Evolutionary conservation across 2,329 filamentous ascomycete species (phyloP), one percentile per base, ranked within the genome.

Genomic region (Arthroderma uncinatum): DNA sequence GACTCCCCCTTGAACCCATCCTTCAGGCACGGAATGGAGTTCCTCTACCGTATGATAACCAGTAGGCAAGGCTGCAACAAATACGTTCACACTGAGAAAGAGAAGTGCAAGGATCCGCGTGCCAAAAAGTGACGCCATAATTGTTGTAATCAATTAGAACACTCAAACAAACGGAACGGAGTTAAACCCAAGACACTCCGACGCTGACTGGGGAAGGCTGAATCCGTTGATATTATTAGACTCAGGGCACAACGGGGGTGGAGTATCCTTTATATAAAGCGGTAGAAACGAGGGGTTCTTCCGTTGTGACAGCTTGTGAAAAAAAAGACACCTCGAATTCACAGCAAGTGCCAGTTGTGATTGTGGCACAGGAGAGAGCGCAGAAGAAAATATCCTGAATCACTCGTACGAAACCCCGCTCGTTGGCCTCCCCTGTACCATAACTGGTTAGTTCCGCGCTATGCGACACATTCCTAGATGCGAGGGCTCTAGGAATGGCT

Each of bases 1-100:
- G 14, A 52, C 61, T 3, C 54, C 60, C 4, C 63, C 63, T 61
- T 61, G 64, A 23, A 59, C 54, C 73, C 73, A 74, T n/a, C 67
- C 69, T 37, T 63, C 55, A 1, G 72, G 73, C 9, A 67, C 58
- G 10, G 57, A 50, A 7, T 59, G 54, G 9, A 73, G 62, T 4
- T 65, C 62, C 47, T 73, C 70, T 21, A 72, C 30, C 14, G 50
- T 53, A 19, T 34, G 50, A 39, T 39, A 14, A 5, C 8, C 23
- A 37, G 21, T 53, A 23, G 30, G 50, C 19, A 39, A 25, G 19
- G 50, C 33, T 2, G 23, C 33, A 1, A n/a, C 33, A 10, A 25
- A 25, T 14, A 16, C 5, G 28, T 25, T 28, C 19, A 39, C 10
- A 12, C 16, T 16, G 23, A 53, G 25, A 9, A 52, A 39, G 5